These are phyloP conservation scores for Entoloma clypeatum DNA, from an alignment of 1,284 basidiomycete genomes.

Conservation along the genomic window DNA sequence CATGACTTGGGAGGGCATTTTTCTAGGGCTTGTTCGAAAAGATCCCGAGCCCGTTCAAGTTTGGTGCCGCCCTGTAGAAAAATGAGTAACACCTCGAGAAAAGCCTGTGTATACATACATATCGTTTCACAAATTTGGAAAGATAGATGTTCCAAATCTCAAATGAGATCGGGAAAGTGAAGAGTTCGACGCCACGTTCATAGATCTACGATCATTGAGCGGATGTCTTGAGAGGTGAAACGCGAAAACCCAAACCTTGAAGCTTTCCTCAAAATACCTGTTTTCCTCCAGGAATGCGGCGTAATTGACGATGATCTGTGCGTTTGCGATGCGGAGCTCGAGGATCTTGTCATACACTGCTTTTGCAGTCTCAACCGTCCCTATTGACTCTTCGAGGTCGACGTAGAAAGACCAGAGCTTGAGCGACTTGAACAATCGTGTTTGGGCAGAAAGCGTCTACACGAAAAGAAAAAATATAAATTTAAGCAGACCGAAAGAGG, in stretches of 20 bases:
- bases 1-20: constrained; percentile 94
- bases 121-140: constrained; percentile 95
- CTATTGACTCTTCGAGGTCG: constrained; percentile 95
- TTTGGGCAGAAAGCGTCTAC: constrained; percentile 81
- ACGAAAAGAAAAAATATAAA: constrained; percentile 15
- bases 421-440: constrained; percentile 93
- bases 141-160: constrained; percentile 99
- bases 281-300: constrained; percentile 97
- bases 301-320: constrained; percentile 96
- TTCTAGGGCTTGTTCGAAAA: constrained; percentile 97
- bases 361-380: constrained; percentile 90
- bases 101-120: constrained; percentile 51
- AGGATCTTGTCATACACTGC: constrained; percentile 95
- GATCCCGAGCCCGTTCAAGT: constrained; percentile 90
- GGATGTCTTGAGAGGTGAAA: background rate
- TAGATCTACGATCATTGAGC: constrained; percentile 60
- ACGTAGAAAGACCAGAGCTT: constrained; percentile 99
- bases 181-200: constrained; percentile 95
- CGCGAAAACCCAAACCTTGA: constrained; percentile 62
- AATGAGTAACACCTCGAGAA: background rate
- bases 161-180: constrained; percentile 97
- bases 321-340: constrained; percentile 98
- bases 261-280: constrained; percentile 97
- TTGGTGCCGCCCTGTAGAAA: constrained; percentile 78
- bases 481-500: background rate